A percentile compares a stretch with the other conserved stretches of the same genome.
phyloP scores from a whole-genome alignment of 768 basidiomycete genomes.

The Leucogyrophana mollusca region DNA sequence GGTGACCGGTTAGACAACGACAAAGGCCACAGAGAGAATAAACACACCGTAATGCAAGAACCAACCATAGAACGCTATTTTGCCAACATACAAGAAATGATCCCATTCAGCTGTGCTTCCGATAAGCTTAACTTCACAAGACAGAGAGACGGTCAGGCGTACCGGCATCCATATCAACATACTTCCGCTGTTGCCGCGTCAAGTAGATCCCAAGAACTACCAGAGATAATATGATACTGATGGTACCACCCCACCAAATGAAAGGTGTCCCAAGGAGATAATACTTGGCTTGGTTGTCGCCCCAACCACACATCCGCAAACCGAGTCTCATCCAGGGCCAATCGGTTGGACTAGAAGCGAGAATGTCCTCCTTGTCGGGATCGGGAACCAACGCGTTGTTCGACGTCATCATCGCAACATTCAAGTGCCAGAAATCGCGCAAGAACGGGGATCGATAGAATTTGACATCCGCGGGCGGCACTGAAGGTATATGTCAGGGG shows the following conservation, averaged over 20 bases:
- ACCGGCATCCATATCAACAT: slow-evolving; percentile 88
- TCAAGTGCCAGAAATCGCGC: slow-evolving; percentile 97
- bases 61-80: slow-evolving; percentile 93
- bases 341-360: slow-evolving; percentile 88
- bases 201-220: slow-evolving; percentile 65
- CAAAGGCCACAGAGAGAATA: not conserved
- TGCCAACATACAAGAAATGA: slow-evolving; percentile 89
- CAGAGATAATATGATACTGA: slow-evolving; percentile 59
- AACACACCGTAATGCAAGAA: slow-evolving; percentile 80
- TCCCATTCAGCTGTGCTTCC: slow-evolving; percentile 77
- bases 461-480: slow-evolving; percentile 80
- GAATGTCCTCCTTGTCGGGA: slow-evolving; percentile 97
- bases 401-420: slow-evolving; percentile 99
- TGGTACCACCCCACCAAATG: slow-evolving; percentile 83
- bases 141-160: slow-evolving; percentile 28
- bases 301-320: slow-evolving; percentile 98
- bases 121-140: slow-evolving; percentile 4
- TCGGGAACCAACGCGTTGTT: slow-evolving; percentile 98
- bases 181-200: slow-evolving; percentile 83
- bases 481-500: slow-evolving; percentile 36
- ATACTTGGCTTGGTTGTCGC: slow-evolving; percentile 82
- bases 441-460: slow-evolving; percentile 90
- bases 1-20: slow-evolving; percentile 6
- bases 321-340: slow-evolving; percentile 93
- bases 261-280: slow-evolving; percentile 92